A percentile compares a stretch with the other conserved stretches of the same genome.
phyloP scores from a whole-genome alignment of 2,329 filamentous ascomycete genomes.

The Arthroderma sp. region DNA sequence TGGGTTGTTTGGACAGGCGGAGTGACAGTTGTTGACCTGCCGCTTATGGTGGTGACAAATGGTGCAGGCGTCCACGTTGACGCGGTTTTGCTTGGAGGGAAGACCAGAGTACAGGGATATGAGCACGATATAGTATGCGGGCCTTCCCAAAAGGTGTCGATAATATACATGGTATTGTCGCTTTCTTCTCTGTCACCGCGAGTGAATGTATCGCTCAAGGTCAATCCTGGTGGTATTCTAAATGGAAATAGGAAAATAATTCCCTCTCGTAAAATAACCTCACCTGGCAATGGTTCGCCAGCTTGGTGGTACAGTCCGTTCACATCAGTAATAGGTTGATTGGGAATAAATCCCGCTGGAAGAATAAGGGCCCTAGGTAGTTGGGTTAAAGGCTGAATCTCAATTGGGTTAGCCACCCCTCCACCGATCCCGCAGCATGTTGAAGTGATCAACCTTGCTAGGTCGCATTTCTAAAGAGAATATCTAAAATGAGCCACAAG shows the following conservation, averaged over 20 bases:
- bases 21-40: not conserved
- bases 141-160: not conserved
- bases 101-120: not conserved
- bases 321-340: not conserved
- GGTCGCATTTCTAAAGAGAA: not conserved
- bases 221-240: not conserved
- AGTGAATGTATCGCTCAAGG: conserved; percentile 1
- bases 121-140: not conserved
- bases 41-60: not conserved
- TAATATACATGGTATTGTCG: not conserved
- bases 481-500: not conserved
- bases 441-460: not conserved
- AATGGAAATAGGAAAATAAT: not conserved
- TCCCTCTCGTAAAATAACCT: not conserved
- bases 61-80: not conserved
- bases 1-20: not conserved
- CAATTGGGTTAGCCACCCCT: not conserved
- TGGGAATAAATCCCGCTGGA: not conserved
- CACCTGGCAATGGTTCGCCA: not conserved
- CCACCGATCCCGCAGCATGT: not conserved
- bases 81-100: not conserved
- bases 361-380: not conserved
- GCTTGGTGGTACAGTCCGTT: not conserved
- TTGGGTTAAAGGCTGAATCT: not conserved
- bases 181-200: not conserved